phyloP scores from a whole-genome alignment of 139 green algal genomes.

The Picochlorum costavermella region DNA sequence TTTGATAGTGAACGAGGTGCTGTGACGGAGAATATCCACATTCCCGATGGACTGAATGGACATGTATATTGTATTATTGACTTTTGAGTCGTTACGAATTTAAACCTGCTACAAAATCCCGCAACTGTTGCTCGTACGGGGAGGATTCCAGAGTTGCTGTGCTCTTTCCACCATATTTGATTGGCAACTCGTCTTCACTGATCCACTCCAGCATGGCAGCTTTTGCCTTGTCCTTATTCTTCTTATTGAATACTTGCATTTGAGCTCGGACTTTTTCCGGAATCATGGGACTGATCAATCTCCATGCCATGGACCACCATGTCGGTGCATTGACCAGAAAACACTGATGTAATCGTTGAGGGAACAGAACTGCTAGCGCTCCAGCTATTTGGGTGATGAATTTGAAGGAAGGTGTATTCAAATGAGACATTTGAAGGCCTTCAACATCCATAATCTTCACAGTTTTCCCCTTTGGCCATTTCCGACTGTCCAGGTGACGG shows the following conservation, averaged over 20 bases:
- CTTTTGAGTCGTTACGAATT: constrained; percentile 6
- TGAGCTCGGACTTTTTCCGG: constrained; percentile 14
- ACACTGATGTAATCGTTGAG: constrained; percentile 23
- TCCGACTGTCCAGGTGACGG: constrained; percentile 6
- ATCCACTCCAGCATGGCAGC: constrained; percentile 12
- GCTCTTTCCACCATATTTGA: constrained; percentile 9
- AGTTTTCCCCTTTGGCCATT: constrained; percentile 7
- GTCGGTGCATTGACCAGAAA: constrained; percentile 27
- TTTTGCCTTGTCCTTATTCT: constrained; percentile 3
- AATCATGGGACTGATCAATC: constrained; percentile 21
- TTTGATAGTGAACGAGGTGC: too few species aligned
- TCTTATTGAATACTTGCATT: constrained; percentile 17
- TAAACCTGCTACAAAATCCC: constrained; percentile 1
- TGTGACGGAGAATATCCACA: too few species aligned
- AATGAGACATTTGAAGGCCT: constrained; percentile 14
- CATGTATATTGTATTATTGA: background rate
- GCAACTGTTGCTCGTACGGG: background rate
- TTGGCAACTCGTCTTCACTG: constrained; percentile 2
- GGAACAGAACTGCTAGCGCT: constrained; percentile 21
- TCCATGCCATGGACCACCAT: constrained; percentile 30
- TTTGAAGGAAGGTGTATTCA: constrained; percentile 8
- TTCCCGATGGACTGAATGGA: too few species aligned
- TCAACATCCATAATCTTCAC: constrained; percentile 24
- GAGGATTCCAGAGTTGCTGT: background rate
- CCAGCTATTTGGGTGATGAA: constrained; percentile 17